Conservation (phyloP, 1,139 yeast species). For the Blastobotrys elegans region DNA sequence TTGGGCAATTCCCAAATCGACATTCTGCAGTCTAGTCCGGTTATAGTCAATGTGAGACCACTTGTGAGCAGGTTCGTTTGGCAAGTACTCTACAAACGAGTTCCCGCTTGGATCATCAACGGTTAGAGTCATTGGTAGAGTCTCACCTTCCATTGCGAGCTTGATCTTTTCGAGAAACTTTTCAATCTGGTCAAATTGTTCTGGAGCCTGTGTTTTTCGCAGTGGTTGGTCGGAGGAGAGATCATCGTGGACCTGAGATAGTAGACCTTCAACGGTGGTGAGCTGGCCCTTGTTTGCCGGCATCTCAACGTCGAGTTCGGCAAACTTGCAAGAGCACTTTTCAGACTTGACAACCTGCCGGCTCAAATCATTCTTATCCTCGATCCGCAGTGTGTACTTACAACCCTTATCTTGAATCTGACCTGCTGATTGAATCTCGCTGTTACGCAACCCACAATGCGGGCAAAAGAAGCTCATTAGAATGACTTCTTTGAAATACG, state of each 20-base stretch:
- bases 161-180: constrained; percentile 59
- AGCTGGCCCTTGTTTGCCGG: constrained; percentile 94
- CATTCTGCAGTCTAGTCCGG: constrained; percentile 87
- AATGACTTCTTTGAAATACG: constrained; percentile 86
- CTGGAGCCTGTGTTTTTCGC: constrained; percentile 69
- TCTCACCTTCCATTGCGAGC: constrained; percentile 55
- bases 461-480: constrained; percentile 95
- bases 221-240: constrained; percentile 74
- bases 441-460: constrained; percentile 86
- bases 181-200: constrained; percentile 67
- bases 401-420: constrained; percentile 75
- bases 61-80: constrained; percentile 84
- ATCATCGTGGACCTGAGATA: constrained; percentile 80
- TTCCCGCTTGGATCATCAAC: constrained; percentile 96
- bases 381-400: constrained; percentile 66
- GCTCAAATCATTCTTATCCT: constrained; percentile 66
- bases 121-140: constrained; percentile 72
- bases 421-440: constrained; percentile 93
- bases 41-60: constrained; percentile 84
- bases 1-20: constrained; percentile 63
- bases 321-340: constrained; percentile 73
- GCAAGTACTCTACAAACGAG: constrained; percentile 90
- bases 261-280: constrained; percentile 85
- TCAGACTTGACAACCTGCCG: constrained; percentile 93
- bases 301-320: constrained; percentile 85